Evolutionary conservation across 164 flowering plant species (phyloP).

Genomic region (Aristolochia contorta): DNA sequence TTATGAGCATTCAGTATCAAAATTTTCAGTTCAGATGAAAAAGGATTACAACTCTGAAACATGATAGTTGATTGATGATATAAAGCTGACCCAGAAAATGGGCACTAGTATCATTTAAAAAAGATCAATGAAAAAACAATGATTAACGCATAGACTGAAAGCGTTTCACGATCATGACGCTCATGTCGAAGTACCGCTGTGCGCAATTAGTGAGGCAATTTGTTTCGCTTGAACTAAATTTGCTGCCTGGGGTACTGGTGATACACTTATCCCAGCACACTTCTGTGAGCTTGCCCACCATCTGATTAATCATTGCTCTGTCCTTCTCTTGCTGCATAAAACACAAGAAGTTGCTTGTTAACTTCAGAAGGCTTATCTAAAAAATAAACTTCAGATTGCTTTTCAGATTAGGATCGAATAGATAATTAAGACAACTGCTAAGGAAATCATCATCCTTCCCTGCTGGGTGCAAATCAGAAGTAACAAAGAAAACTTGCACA

Average conservation of each 20-base stretch:
- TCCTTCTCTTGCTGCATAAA: conserved; percentile 69
- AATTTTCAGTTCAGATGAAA: no score
- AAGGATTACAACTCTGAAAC: no score
- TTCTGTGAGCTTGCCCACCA: conserved; percentile 70
- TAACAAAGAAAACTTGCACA: no score
- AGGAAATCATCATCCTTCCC: no score
- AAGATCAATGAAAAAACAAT: not conserved
- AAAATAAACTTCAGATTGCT: not conserved
- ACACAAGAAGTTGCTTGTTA: not conserved
- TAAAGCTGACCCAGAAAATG: no score
- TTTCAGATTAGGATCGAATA: no score
- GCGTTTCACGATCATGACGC: conserved; percentile 52
- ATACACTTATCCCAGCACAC: conserved; percentile 92
- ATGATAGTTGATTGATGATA: no score
- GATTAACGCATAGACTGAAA: conserved; percentile 48
- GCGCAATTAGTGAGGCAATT: conserved; percentile 80
- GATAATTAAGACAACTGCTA: no score
- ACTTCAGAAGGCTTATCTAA: not conserved
- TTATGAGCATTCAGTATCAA: no score
- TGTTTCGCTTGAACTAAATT: conserved; percentile 81
- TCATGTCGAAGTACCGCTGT: conserved; percentile 72
- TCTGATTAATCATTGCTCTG: conserved; percentile 63
- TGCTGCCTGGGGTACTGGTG: conserved; percentile 76
- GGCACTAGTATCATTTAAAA: no score
- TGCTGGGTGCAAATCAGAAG: no score